Evolutionary conservation across 2,329 filamentous ascomycete species (phyloP).

Genomic region (Neonectria punicea): DNA sequence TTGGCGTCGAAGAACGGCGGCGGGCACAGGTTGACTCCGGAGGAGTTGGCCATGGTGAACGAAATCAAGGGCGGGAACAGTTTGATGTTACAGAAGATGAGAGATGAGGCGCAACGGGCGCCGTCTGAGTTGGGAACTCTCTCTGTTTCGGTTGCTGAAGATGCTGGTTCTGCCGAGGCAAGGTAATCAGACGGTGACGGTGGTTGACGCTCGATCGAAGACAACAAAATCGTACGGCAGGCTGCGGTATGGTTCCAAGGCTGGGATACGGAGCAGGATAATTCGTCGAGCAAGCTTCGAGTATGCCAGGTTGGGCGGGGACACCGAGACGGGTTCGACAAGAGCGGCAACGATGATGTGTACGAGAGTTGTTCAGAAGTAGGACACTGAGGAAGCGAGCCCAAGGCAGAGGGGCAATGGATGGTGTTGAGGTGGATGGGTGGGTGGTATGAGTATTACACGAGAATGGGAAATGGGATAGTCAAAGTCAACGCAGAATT

Average conservation of each 20-base stretch:
- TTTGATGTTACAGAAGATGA: constrained; percentile 3
- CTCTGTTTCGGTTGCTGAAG: constrained; percentile 5
- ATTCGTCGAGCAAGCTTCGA: constrained; percentile 13
- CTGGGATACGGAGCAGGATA: constrained; percentile 18
- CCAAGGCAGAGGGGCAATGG: constrained; percentile 1
- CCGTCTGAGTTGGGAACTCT: constrained; percentile 13
- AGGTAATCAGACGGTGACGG: not conserved
- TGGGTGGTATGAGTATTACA: constrained; percentile 23
- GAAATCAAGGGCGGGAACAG: constrained; percentile 7
- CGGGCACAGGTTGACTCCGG: constrained; percentile 66
- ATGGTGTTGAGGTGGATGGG: not conserved
- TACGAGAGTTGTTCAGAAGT: constrained; percentile 10
- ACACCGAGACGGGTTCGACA: constrained; percentile 24
- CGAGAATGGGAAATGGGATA: constrained; percentile 19
- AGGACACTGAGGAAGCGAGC: constrained; percentile 18
- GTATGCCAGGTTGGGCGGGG: constrained; percentile 19
- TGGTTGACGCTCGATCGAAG: constrained; percentile 9
- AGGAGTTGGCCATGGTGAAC: constrained; percentile 45
- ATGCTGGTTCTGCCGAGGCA: constrained; percentile 8
- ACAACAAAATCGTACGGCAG: not conserved
- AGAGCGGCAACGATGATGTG: constrained; percentile 11
- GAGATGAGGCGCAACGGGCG: constrained; percentile 17
- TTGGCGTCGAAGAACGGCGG: constrained; percentile 74
- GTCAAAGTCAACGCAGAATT: constrained; percentile 25
- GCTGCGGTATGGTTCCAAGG: constrained; percentile 1